Evolutionary conservation across 2,329 filamentous ascomycete genomes (phyloP).

Genomic region (Aspergillus jensenii): DNA sequence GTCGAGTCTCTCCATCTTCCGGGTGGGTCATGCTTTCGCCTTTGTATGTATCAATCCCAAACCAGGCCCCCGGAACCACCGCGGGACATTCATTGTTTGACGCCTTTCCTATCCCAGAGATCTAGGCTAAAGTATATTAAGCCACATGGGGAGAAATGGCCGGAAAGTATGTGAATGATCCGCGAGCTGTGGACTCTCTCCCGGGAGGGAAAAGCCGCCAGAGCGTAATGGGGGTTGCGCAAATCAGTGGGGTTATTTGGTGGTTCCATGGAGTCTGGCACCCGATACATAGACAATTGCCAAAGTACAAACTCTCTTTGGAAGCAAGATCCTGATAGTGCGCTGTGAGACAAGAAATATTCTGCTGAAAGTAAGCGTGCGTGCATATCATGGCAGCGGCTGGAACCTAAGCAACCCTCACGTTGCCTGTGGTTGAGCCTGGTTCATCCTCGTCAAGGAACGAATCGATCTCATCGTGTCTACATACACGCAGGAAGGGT

Average conservation of each 20-base stretch:
- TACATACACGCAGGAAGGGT: too few relatives aligned
- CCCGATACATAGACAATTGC: not conserved
- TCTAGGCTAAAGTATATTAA: not conserved
- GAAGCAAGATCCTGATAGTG: not conserved
- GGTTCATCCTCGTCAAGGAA: not conserved
- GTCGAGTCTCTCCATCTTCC: not conserved
- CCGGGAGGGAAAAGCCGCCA: not conserved
- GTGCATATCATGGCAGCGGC: constrained; percentile 1
- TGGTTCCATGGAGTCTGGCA: not conserved
- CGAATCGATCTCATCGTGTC: not conserved
- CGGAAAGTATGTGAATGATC: not conserved
- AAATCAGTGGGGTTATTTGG: not conserved
- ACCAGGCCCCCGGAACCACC: not conserved
- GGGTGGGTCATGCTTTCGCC: not conserved
- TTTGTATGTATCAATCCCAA: not conserved
- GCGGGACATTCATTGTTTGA: not conserved
- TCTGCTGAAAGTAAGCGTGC: not conserved
- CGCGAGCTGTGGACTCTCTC: not conserved
- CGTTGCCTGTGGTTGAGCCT: not conserved
- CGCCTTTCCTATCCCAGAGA: not conserved
- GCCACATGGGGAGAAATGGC: not conserved
- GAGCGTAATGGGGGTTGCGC: not conserved
- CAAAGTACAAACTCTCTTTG: not conserved
- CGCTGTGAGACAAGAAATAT: not conserved
- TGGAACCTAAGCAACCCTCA: not conserved